A percentile compares a stretch with the other conserved stretches of the same genome.
phyloP scores from a whole-genome alignment of 1,284 basidiomycete genomes.

The Cryptococcus deneoformans region DNA sequence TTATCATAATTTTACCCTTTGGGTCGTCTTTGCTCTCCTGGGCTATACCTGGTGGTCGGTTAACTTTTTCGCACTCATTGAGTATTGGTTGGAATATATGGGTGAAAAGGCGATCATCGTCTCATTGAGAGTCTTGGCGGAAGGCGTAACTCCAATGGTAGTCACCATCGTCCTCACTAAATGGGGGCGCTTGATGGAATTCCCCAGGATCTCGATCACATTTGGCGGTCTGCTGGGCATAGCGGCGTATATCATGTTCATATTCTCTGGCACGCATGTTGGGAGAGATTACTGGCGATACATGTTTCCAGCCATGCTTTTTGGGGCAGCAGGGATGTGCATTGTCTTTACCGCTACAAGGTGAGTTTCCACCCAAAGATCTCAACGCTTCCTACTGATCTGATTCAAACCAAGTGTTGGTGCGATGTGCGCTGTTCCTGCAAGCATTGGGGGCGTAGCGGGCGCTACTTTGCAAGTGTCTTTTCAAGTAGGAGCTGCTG shows the following conservation, averaged over 20 bases:
- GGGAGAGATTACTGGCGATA: slow-evolving; percentile 41
- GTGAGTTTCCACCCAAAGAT: not conserved
- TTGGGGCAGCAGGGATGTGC: not conserved
- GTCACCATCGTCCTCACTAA: slow-evolving; percentile 9
- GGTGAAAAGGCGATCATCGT: slow-evolving; percentile 16
- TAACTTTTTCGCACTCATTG: slow-evolving; percentile 11
- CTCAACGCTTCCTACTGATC: not conserved
- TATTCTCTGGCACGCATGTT: not conserved
- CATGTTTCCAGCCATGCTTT: slow-evolving; percentile 1
- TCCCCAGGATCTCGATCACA: not conserved
- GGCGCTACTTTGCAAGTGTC: slow-evolving; percentile 43
- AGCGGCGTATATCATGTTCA: no score
- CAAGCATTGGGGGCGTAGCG: slow-evolving; percentile 42
- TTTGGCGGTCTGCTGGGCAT: no score
- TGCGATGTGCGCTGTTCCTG: slow-evolving; percentile 33
- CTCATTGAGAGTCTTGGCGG: slow-evolving; percentile 17
- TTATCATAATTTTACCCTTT: slow-evolving; percentile 41
- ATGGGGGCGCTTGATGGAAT: not conserved
- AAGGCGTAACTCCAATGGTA: slow-evolving; percentile 9
- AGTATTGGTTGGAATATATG: slow-evolving; percentile 8
- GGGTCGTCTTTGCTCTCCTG: slow-evolving; percentile 34
- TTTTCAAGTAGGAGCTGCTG: slow-evolving; percentile 37
- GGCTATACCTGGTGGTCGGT: slow-evolving; percentile 34
- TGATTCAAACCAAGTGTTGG: slow-evolving; percentile 5
- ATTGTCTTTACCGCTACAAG: not conserved